Conservation (phyloP, 2,329 filamentous ascomycete species). For the Apiospora kogelbergensis region DNA sequence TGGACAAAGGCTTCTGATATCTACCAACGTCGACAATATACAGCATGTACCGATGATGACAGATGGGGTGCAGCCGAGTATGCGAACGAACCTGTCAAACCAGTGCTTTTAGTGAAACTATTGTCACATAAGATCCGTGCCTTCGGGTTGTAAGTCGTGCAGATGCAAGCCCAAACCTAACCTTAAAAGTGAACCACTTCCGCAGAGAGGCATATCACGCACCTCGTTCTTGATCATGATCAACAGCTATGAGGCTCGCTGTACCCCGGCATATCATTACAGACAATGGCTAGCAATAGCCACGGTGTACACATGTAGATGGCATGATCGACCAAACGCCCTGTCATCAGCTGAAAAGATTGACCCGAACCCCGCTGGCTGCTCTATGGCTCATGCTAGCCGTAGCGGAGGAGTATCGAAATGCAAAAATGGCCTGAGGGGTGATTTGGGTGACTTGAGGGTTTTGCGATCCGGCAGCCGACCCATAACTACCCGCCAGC, state of each 20-base stretch:
- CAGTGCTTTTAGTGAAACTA: conserved; percentile 1
- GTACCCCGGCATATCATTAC: not conserved
- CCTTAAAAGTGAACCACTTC: not conserved
- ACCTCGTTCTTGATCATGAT: not conserved
- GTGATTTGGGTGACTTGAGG: not conserved
- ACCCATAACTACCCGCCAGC: not conserved
- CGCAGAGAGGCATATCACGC: too few species aligned
- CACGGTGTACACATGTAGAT: not conserved
- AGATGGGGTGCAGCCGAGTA: not conserved
- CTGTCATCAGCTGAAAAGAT: not conserved
- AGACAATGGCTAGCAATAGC: not conserved
- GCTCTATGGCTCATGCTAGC: not conserved
- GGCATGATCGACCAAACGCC: not conserved
- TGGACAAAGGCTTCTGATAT: too few species aligned
- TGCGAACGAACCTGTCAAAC: not conserved
- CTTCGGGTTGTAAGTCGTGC: not conserved
- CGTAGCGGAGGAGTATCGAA: not conserved
- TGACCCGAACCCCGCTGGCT: not conserved
- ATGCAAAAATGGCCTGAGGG: not conserved
- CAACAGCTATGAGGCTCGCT: not conserved
- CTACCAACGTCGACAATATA: too few species aligned
- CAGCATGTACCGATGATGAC: too few species aligned
- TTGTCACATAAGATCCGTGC: not conserved
- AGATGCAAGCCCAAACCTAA: not conserved
- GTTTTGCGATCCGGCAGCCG: not conserved